Conservation (phyloP, 1,139 yeast genomes). For the Ogataea hybrid region DNA sequence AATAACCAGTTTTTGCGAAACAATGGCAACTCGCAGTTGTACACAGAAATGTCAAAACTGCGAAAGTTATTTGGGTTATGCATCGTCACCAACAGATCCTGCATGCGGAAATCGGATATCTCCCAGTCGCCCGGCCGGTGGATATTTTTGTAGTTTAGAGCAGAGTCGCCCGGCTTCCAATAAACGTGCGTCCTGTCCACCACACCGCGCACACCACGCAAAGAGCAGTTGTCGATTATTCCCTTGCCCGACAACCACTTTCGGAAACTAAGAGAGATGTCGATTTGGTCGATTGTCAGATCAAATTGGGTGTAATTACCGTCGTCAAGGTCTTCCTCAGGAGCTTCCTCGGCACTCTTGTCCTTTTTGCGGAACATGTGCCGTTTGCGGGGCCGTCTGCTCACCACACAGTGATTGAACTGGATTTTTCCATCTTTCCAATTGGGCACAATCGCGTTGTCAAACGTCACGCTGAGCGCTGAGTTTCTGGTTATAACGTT, state of each 20-base stretch:
- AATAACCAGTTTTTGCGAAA: conserved; percentile 91
- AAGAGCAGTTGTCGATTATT: conserved; percentile 74
- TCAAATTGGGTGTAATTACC: conserved; percentile 97
- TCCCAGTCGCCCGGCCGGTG: conserved; percentile 91
- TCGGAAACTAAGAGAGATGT: conserved; percentile 72
- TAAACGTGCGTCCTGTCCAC: conserved; percentile 85
- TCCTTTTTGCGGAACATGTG: conserved; percentile 48
- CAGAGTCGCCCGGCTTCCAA: conserved; percentile 83
- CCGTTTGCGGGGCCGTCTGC: conserved; percentile 67
- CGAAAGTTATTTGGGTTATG: conserved; percentile 79
- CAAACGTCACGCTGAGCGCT: conserved; percentile 85
- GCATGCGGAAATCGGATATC: conserved; percentile 75
- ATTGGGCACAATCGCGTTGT: conserved; percentile 91
- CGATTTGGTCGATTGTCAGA: conserved; percentile 81
- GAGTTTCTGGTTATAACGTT: conserved; percentile 81
- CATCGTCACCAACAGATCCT: conserved; percentile 79
- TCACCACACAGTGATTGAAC: conserved; percentile 81
- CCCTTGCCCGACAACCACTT: conserved; percentile 94
- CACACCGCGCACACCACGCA: conserved; percentile 86
- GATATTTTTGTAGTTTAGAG: conserved; percentile 72
- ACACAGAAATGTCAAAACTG: conserved; percentile 83
- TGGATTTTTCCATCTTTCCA: conserved; percentile 89
- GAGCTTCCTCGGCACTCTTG: background rate
- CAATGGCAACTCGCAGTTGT: conserved; percentile 75
- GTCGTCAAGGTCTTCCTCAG: conserved; percentile 51